Evolutionary conservation across 1,284 basidiomycete species (phyloP).

Genomic region (Sporisorium graminicola): DNA sequence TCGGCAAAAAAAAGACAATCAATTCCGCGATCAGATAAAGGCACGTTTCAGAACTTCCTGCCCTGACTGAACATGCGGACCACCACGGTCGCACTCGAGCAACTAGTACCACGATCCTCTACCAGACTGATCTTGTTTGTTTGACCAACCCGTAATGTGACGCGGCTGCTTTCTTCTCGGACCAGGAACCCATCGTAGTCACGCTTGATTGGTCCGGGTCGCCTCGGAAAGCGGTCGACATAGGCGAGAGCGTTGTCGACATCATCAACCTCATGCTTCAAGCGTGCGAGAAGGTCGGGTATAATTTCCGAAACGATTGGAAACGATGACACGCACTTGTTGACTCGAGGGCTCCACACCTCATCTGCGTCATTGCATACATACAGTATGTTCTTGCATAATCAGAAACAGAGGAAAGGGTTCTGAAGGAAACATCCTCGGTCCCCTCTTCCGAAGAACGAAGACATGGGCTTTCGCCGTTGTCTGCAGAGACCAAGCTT

Average conservation of each 20-base stretch:
- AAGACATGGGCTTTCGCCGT: neutral
- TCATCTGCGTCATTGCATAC: too few species aligned
- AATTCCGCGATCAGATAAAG: constrained; percentile 7
- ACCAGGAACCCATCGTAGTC: neutral
- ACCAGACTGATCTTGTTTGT: neutral
- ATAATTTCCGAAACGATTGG: too few species aligned
- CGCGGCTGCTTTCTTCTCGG: neutral
- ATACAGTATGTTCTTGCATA: too few species aligned
- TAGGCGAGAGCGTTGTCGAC: neutral
- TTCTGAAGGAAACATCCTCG: neutral
- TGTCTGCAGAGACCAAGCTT: neutral
- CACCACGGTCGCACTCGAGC: neutral
- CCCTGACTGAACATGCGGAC: too few species aligned
- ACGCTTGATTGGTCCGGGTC: constrained; percentile 11
- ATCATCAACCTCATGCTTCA: neutral
- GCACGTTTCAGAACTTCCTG: neutral
- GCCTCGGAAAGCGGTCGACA: neutral
- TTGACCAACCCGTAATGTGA: neutral
- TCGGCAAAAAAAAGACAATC: too few species aligned
- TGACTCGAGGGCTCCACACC: too few species aligned
- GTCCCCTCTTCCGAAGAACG: neutral
- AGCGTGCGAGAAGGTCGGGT: neutral
- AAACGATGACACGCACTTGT: too few species aligned
- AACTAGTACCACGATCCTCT: too few species aligned
- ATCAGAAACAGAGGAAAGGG: too few species aligned